Conservation (phyloP, 805 yeast species). For the Isabelozyma heimii region DNA sequence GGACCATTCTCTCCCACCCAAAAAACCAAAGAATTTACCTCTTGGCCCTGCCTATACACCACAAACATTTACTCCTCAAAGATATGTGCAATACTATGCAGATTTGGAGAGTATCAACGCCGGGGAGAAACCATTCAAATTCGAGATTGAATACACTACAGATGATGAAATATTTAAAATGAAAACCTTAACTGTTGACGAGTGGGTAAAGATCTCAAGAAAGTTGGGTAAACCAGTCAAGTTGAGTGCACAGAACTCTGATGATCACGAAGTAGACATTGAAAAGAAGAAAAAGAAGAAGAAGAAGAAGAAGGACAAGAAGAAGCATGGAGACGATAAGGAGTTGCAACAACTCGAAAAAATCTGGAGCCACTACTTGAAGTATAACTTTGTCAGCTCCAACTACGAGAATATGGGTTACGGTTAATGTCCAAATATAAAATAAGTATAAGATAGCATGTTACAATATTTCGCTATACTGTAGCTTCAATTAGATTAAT, state of each 20-base stretch:
- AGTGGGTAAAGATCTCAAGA: conserved; percentile 60
- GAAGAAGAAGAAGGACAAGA: conserved; percentile 8
- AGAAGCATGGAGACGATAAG: conserved; percentile 6
- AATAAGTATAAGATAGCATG: too few relatives aligned
- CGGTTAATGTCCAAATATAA: conserved; percentile 19
- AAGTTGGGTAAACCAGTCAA: conserved; percentile 45
- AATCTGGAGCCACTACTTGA: conserved; percentile 56
- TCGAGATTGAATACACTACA: conserved; percentile 67
- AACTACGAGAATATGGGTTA: conserved; percentile 56
- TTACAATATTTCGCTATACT: too few relatives aligned
- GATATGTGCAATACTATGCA: conserved; percentile 72
- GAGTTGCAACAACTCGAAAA: conserved; percentile 10
- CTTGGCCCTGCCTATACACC: conserved; percentile 77
- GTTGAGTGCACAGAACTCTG: conserved; percentile 2
- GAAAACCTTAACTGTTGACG: conserved; percentile 55
- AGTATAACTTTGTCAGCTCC: conserved; percentile 61
- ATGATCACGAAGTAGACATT: neutral
- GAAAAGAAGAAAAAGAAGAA: conserved; percentile 3
- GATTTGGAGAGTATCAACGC: conserved; percentile 53
- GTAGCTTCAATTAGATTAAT: too few relatives aligned
- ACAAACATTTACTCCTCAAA: conserved; percentile 70
- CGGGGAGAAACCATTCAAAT: conserved; percentile 48
- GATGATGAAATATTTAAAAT: conserved; percentile 56
- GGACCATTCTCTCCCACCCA: conserved; percentile 64
- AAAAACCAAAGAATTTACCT: conserved; percentile 50